phyloP scores from a whole-genome alignment of 2,329 filamentous ascomycete species.

The Laburnicola sp. region DNA sequence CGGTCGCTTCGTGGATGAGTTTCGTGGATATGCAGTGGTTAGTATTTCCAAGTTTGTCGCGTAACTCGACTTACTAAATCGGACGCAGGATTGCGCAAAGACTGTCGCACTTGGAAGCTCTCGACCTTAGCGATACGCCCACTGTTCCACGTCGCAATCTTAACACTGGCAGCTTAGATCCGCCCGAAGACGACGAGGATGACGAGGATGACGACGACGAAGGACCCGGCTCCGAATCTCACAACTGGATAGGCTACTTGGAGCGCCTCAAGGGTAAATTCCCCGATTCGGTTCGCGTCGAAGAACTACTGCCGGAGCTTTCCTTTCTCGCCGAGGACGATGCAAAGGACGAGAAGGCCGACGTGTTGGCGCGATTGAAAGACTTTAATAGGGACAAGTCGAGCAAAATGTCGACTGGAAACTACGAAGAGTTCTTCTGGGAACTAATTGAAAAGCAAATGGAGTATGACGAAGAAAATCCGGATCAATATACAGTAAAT shows the following conservation, averaged over 20 bases:
- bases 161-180: too few relatives aligned
- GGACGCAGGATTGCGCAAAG: constrained; percentile 18
- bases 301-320: neutral
- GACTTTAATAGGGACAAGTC: too few relatives aligned
- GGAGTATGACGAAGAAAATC: neutral
- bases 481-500: neutral
- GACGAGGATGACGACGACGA: neutral
- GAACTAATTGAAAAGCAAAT: neutral
- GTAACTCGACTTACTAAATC: neutral
- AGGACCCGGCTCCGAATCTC: too few relatives aligned
- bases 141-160: neutral
- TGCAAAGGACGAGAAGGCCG: neutral
- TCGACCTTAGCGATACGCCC: constrained; percentile 27
- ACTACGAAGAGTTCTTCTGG: constrained; percentile 3
- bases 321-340: neutral
- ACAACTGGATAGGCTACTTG: neutral
- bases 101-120: constrained; percentile 17
- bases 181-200: too few relatives aligned
- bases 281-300: too few relatives aligned
- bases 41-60: neutral
- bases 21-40: constrained; percentile 24
- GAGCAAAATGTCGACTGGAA: neutral
- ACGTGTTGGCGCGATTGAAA: too few relatives aligned
- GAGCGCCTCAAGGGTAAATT: too few relatives aligned
- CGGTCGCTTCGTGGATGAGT: constrained; percentile 31